A percentile compares a stretch with the other conserved stretches of the same genome.
These are phyloP conservation scores for Metschnikowia anglica DNA, from an alignment of 805 yeast species.

Conservation along the genomic window DNA sequence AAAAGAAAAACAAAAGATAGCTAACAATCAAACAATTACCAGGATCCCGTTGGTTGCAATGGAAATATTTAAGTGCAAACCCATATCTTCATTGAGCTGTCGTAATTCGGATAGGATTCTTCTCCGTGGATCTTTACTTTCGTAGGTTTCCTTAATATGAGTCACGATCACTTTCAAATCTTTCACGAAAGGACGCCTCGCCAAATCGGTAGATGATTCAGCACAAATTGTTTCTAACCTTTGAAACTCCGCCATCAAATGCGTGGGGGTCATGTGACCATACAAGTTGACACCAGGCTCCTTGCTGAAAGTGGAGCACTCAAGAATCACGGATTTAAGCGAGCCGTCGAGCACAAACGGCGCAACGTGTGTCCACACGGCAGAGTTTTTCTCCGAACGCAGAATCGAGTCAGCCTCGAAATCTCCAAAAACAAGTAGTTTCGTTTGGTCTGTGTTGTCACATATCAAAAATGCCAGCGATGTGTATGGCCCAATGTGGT, in stretches of 20 bases:
- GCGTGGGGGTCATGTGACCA: constrained; percentile 78
- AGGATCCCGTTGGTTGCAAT: constrained; percentile 58
- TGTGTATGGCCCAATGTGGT: constrained; percentile 28
- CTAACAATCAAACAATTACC: constrained; percentile 23
- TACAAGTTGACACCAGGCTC: constrained; percentile 50
- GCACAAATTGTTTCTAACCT: constrained; percentile 20
- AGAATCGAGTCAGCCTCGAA: constrained; percentile 67
- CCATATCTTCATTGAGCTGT: constrained; percentile 31
- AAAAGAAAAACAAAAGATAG: too few relatives aligned
- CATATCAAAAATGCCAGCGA: constrained; percentile 62
- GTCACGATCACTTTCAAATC: constrained; percentile 48
- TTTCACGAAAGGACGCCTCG: constrained; percentile 27
- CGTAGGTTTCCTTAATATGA: constrained; percentile 35
- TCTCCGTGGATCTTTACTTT: constrained; percentile 54
- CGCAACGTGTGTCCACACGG: constrained; percentile 60
- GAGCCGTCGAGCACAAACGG: constrained; percentile 39
- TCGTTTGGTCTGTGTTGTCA: constrained; percentile 30
- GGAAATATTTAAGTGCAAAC: constrained; percentile 48
- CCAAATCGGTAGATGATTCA: not conserved
- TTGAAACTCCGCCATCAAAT: constrained; percentile 57
- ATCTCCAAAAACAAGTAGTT: constrained; percentile 75
- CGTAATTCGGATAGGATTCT: constrained; percentile 51
- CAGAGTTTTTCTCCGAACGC: constrained; percentile 31
- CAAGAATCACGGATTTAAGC: constrained; percentile 63
- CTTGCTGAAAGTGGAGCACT: constrained; percentile 60